Conservation (phyloP, 106 monocot genomes). For the Platanthera zijinensis region DNA sequence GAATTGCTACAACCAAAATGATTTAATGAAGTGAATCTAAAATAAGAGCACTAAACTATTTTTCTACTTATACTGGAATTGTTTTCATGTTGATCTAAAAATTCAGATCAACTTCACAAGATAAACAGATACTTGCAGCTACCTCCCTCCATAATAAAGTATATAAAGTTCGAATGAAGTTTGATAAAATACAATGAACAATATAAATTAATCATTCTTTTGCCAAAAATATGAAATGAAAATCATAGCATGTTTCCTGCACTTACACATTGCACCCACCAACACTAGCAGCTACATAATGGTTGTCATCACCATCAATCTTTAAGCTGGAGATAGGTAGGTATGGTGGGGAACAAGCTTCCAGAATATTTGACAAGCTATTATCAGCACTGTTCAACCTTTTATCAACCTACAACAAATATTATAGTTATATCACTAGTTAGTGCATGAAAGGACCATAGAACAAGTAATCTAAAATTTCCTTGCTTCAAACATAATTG, state of each 20-base stretch:
- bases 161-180: neutral
- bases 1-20: neutral
- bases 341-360: slow-evolving; percentile 2
- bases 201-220: neutral
- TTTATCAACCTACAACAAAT: slow-evolving; percentile 21
- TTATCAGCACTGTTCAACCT: slow-evolving; percentile 10
- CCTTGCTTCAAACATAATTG: neutral
- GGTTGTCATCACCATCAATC: slow-evolving; percentile 4
- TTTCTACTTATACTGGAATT: neutral
- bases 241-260: neutral
- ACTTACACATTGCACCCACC: slow-evolving; percentile 3
- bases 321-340: slow-evolving; percentile 12
- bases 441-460: neutral
- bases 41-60: neutral
- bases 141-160: neutral
- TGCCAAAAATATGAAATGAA: neutral
- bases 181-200: neutral
- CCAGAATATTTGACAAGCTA: slow-evolving; percentile 8
- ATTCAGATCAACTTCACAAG: neutral
- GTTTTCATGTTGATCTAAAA: slow-evolving; percentile 1
- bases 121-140: neutral
- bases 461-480: slow-evolving; percentile 1
- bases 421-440: neutral
- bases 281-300: neutral
- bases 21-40: neutral